Base-by-base conservation (phyloP, 2,329 filamentous ascomycete genomes). In the Plectosphaerella plurivora region DNA sequence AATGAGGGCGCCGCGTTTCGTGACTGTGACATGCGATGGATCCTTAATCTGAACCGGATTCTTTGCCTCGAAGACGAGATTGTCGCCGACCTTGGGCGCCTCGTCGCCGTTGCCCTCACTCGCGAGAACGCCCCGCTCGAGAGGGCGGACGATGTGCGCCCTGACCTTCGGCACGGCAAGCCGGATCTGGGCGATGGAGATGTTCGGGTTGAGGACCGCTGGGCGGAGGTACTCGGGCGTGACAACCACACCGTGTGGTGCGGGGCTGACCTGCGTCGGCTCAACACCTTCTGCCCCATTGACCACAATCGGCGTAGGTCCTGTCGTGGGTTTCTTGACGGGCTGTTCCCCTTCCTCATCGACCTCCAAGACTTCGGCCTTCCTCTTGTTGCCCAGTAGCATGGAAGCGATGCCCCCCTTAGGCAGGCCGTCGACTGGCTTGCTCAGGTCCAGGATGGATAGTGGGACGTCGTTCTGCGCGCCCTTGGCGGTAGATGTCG, bases 361-460 rank as follows among this genome's bases (percentile, higher is more conserved):
- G 1, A 80, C 85, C 53, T 95, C 89, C 5, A 88, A 71, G 6
- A 82, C 79, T 15, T 84, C 81, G 47, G 88, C 84, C 63, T 94
- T 96, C 24, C 94, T 82, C 72, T 97, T 99, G 66, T 96, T 99
- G 0, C 94, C 94, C 18, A 97, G 80, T 1, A 99, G 74, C 73
- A 99, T 83, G 2, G 90, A 81, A 2, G 89, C 84, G 16, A 99
- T 79, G 3, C 94, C 94, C 22, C 94, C 94, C 65, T 89, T 91
- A 0, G 94, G 94, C 42, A 97, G 77, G 1, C 93, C 92, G 60
- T 99, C 93, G 57, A 92, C 96, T 1, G 94, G 94, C 63, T 94
- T 96, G 15, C 90, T 94, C 2, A 99, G 78, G 68, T 99, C 94
- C 9, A 99, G 73, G 18, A 93, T 85, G 11, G 89, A 88, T 61